Base-by-base conservation (phyloP, 768 basidiomycete species). In the Cyclocybe aegerita region DNA sequence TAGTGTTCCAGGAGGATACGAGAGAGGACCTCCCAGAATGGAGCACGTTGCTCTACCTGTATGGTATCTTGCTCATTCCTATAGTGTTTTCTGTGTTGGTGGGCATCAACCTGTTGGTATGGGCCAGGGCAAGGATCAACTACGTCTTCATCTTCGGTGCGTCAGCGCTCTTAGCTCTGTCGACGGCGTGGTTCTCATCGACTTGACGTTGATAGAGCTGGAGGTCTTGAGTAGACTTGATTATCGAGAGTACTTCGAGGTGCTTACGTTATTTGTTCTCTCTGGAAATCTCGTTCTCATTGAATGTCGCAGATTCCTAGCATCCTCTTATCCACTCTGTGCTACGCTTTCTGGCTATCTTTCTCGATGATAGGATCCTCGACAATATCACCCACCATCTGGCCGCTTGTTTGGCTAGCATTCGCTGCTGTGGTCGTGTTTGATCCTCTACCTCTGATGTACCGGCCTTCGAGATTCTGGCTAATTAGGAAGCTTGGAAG, bases 101-200 rank as follows among this genome's bases (percentile, higher is more conserved):
- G 47, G 89, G 91, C 17, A 50, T 89, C n/a, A 98, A 99, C 63
- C 56, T 98, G 4, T 57, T 85, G 15, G 87, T 86, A 0, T 99
- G 90, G 88, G 75, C 81, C 0, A 67, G 70, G 4, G 73, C 85
- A 4, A 77, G 88, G 40, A 93, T 99, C 58, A 98, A 98, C 63
- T 96, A 94, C 60, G 79, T 85, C n/a, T 96, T 98, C 65, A 90
- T 95, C 33, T 90, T 95, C 60, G 88, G 88, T 89, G 51, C 59
- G 17, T 36, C n/a, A 40, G 16, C 40, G 30, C 61, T 46, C 50
- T 56, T 58, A 34, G 56, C 56, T 51, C 16, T 41, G 23, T n/a
- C 14, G 15, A 16, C 16, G 30, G 7, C 30, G 16, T 4, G 39
- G n/a, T 16, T 31, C 15, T 17, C 14, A 38, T 32, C 15, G 5